A percentile compares a stretch with the other conserved stretches of the same genome.
Conservation (phyloP, 2,329 filamentous ascomycete species). For the Paecilomyces variotii region DNA sequence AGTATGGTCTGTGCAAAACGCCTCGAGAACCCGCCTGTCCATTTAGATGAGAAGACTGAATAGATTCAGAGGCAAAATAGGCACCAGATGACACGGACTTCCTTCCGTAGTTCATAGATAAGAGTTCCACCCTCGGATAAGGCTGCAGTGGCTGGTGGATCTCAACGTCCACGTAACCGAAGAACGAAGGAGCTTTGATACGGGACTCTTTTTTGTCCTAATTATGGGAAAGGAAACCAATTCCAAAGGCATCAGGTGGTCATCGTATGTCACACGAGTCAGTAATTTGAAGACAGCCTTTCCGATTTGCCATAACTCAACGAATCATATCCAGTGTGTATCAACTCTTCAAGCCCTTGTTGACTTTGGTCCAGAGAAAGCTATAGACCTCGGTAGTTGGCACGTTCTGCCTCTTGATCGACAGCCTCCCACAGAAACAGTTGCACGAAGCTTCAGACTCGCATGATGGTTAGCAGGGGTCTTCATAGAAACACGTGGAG, state of each 20-base stretch:
- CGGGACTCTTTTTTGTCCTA: not conserved
- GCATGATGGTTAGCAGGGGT: not conserved
- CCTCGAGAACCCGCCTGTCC: not conserved
- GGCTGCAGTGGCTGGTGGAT: not conserved
- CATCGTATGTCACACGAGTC: not conserved
- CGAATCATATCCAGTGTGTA: not conserved
- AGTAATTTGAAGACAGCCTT: not conserved
- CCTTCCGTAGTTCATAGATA: not conserved
- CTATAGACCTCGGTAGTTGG: not conserved
- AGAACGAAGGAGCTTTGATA: not conserved
- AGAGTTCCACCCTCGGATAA: not conserved
- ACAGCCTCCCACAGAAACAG: not conserved
- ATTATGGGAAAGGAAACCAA: not conserved
- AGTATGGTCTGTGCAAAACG: not conserved
- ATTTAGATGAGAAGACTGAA: not conserved
- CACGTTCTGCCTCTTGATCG: not conserved
- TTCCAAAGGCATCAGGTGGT: not conserved
- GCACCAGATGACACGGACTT: not conserved
- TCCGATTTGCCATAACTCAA: not conserved
- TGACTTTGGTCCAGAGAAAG: not conserved
- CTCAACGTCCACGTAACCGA: not conserved
- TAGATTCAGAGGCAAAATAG: not conserved
- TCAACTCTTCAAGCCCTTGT: not conserved
- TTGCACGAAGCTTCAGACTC: not conserved
- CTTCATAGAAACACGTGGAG: not conserved